phyloP scores from a whole-genome alignment of 306 rosid species.

The Casuarina cunninghamiana region DNA sequence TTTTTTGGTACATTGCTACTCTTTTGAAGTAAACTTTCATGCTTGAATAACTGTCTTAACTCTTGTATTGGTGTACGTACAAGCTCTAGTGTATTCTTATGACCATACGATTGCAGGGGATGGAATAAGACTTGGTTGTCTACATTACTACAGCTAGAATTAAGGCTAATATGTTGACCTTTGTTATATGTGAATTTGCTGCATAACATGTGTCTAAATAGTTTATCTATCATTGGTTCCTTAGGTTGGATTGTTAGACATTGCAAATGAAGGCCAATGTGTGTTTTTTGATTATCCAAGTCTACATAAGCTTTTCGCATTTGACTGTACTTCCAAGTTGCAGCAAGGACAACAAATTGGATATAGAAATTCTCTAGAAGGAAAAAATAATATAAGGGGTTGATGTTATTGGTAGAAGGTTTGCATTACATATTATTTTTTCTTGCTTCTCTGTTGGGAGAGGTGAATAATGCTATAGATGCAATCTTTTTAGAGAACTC shows the following conservation, averaged over 20 bases:
- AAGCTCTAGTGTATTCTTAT: conserved; percentile 17
- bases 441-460: neutral
- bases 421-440: neutral
- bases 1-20: neutral
- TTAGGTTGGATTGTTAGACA: neutral
- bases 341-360: neutral
- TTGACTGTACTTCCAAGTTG: neutral
- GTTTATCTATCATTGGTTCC: neutral
- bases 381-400: neutral
- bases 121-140: conserved; percentile 10
- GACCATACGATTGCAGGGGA: conserved; percentile 9
- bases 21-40: neutral
- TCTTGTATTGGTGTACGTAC: conserved; percentile 4
- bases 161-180: conserved; percentile 9
- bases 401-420: neutral
- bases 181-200: conserved; percentile 4
- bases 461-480: neutral
- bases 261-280: neutral
- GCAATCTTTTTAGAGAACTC: neutral
- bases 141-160: conserved; percentile 1
- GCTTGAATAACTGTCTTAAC: neutral
- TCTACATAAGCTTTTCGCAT: neutral
- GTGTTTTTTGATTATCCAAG: neutral
- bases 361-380: neutral
- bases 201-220: neutral